A percentile compares a stretch with the other conserved stretches of the same genome.
Conservation (phyloP, 2,329 filamentous ascomycete species). For the Cladosporium sp. region DNA sequence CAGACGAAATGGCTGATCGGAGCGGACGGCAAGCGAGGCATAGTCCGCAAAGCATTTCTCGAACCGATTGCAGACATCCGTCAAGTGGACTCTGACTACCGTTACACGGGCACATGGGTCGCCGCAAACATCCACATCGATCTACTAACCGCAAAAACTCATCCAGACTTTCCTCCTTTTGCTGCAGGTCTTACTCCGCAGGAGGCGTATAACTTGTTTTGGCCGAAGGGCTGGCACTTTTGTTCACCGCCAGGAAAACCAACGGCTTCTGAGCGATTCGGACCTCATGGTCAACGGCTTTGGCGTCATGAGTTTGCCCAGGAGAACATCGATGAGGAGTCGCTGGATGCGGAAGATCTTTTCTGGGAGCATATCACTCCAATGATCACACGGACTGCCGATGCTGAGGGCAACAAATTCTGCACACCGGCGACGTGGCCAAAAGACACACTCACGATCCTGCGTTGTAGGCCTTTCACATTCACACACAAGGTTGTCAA, state of each 20-base stretch:
- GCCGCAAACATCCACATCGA: slow-evolving; percentile 51
- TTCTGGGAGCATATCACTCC: slow-evolving; percentile 25
- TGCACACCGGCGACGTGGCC: slow-evolving; percentile 22
- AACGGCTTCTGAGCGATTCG: slow-evolving; percentile 50
- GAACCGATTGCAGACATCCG: slow-evolving; percentile 46
- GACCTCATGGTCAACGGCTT: slow-evolving; percentile 43
- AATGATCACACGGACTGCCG: slow-evolving; percentile 20
- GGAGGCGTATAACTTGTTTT: slow-evolving; percentile 53
- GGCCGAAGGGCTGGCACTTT: slow-evolving; percentile 50
- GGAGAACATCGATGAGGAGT: slow-evolving; percentile 12
- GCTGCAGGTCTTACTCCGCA: slow-evolving; percentile 48
- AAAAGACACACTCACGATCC: slow-evolving; percentile 49
- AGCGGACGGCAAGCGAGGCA: slow-evolving; percentile 53
- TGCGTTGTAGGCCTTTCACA: slow-evolving; percentile 50
- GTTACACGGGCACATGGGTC: slow-evolving; percentile 50
- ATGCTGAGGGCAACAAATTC: not conserved
- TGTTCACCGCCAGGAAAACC: slow-evolving; percentile 47
- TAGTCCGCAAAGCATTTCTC: slow-evolving; percentile 50
- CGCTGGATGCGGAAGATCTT: slow-evolving; percentile 21
- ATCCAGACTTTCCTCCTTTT: slow-evolving; percentile 55
- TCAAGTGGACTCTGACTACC: slow-evolving; percentile 35
- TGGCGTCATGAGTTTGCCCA: slow-evolving; percentile 32
- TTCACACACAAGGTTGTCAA: slow-evolving; percentile 52
- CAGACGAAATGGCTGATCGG: slow-evolving; percentile 43
- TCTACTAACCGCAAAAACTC: slow-evolving; percentile 48